These are phyloP conservation scores for Apiospora saccharicola DNA, from an alignment of 2,329 filamentous ascomycete species.

Conservation along the genomic window DNA sequence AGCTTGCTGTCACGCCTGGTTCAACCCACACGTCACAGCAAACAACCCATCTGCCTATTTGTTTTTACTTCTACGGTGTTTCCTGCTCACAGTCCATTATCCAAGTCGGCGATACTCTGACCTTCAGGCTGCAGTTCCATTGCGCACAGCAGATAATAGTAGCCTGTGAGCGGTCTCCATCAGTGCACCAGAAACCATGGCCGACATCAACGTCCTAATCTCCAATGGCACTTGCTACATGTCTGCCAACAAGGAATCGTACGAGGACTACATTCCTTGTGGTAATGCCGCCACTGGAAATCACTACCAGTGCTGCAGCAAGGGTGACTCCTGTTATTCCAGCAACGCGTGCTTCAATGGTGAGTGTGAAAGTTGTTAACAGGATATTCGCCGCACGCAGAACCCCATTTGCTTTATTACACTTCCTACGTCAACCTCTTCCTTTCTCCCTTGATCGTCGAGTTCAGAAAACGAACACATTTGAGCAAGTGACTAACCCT, in stretches of 20 bases:
- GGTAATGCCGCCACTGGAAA: constrained; percentile 32
- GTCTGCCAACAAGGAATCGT: constrained; percentile 29
- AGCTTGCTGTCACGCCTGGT: neutral
- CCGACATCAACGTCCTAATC: neutral
- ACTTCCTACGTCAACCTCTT: neutral
- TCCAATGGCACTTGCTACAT: constrained; percentile 36
- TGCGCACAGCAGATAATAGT: too few species aligned
- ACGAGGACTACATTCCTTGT: constrained; percentile 34
- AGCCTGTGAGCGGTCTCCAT: neutral
- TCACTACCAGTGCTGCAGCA: constrained; percentile 34
- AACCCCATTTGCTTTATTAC: neutral
- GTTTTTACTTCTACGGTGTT: neutral
- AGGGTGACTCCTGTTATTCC: constrained; percentile 33
- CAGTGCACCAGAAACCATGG: constrained; percentile 23
- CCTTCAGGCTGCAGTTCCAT: neutral
- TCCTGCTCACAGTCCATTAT: neutral
- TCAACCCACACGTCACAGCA: neutral
- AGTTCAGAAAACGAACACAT: neutral
- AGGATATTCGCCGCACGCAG: constrained; percentile 23
- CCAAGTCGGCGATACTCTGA: neutral
- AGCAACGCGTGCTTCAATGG: constrained; percentile 33
- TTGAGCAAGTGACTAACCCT: neutral
- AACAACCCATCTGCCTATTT: neutral
- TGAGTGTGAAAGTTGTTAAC: constrained; percentile 29
- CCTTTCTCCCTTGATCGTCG: neutral